A percentile compares a stretch with the other conserved stretches of the same genome.
phyloP scores from a whole-genome alignment of 2,329 filamentous ascomycete genomes.

The Pseudopithomyces maydicus region DNA sequence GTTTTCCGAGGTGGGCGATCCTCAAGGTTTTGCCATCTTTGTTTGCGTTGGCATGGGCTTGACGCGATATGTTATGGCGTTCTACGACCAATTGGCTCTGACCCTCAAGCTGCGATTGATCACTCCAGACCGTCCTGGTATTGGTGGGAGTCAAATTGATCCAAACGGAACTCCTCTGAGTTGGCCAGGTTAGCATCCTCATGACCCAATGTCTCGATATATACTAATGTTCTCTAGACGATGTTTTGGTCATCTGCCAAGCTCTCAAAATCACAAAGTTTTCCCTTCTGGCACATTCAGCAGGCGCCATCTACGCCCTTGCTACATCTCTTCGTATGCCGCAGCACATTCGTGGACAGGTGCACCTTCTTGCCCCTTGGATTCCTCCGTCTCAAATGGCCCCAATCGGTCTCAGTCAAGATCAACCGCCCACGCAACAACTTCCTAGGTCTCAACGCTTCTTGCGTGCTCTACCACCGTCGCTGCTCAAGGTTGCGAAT shows the following conservation, averaged over 20 bases:
- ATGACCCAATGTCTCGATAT: constrained; percentile 45
- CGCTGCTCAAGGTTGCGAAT: constrained; percentile 91
- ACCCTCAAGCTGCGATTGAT: constrained; percentile 89
- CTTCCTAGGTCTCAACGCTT: constrained; percentile 92
- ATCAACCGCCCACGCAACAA: constrained; percentile 78
- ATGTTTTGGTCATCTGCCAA: constrained; percentile 93
- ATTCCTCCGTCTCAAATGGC: constrained; percentile 76
- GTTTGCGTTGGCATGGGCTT: constrained; percentile 98
- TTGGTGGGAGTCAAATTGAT: constrained; percentile 89
- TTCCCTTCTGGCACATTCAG: constrained; percentile 93
- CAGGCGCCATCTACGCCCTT: constrained; percentile 95
- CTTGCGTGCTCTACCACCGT: constrained; percentile 84
- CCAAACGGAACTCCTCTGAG: constrained; percentile 84
- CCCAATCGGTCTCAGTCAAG: constrained; percentile 65
- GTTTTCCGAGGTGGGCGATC: constrained; percentile 95
- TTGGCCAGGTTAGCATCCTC: constrained; percentile 76
- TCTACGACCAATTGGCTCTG: constrained; percentile 92
- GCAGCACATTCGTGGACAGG: constrained; percentile 90
- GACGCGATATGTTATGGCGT: constrained; percentile 93
- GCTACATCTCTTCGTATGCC: constrained; percentile 95
- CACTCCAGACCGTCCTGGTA: constrained; percentile 90
- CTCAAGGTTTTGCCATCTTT: constrained; percentile 88
- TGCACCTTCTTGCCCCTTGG: constrained; percentile 94
- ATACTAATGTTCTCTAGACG: constrained; percentile 55
- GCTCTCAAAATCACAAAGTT: constrained; percentile 92